phyloP scores from a whole-genome alignment of 345 rosid genomes.

The Citrus mangshanensis region DNA sequence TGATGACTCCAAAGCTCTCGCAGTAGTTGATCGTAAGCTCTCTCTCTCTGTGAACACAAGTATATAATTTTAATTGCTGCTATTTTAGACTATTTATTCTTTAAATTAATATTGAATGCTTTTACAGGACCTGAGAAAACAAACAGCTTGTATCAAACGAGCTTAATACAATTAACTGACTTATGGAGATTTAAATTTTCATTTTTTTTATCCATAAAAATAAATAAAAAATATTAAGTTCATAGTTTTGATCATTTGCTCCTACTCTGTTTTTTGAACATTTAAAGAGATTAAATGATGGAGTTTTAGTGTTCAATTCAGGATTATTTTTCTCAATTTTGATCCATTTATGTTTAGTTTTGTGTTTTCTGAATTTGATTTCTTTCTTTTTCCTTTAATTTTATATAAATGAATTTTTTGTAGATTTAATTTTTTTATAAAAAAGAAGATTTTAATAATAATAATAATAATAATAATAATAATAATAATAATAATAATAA shows the following conservation, averaged over 20 bases:
- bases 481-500: no score
- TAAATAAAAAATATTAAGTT: no score
- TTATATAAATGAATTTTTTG: no score
- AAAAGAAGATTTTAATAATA: background rate
- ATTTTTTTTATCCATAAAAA: background rate
- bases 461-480: no score
- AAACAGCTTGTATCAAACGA: background rate
- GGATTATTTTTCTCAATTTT: background rate
- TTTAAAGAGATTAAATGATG: background rate
- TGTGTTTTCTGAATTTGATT: no score
- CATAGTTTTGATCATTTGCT: background rate
- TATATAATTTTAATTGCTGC: background rate
- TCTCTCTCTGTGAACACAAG: background rate
- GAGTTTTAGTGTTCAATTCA: background rate
- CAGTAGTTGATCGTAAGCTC: constrained; percentile 51
- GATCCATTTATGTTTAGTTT: background rate
- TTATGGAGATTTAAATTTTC: background rate
- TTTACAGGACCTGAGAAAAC: background rate
- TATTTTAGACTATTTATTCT: no score
- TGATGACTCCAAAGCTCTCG: constrained; percentile 56
- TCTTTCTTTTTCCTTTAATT: background rate
- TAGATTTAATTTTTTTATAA: no score
- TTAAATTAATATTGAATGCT: background rate
- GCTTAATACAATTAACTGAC: background rate
- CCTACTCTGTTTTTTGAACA: background rate